These are phyloP conservation scores for Actinidia arguta DNA, from an alignment of 179 eudicot species.

Conservation along the genomic window DNA sequence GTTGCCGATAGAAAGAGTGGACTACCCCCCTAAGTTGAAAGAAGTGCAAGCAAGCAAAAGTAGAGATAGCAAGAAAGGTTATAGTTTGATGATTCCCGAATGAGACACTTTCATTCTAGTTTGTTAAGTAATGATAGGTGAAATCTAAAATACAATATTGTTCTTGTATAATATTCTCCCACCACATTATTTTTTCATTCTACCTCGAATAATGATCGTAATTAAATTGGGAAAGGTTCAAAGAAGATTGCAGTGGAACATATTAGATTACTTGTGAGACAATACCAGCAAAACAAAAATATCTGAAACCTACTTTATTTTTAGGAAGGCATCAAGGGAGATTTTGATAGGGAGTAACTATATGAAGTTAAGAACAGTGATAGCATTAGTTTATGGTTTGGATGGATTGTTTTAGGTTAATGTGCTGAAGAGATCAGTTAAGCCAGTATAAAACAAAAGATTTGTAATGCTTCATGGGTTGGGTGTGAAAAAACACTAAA, in stretches of 20 bases:
- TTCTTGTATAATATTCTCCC: too few species aligned
- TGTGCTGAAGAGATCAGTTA: neutral
- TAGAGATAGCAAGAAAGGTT: neutral
- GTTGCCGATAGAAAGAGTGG: too few species aligned
- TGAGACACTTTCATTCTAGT: neutral
- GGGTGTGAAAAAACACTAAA: neutral
- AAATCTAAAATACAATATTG: too few species aligned
- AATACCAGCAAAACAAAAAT: neutral
- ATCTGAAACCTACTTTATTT: neutral
- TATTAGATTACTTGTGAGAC: neutral
- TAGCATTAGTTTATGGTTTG: neutral
- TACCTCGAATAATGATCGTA: neutral
- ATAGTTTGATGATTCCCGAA: too few species aligned
- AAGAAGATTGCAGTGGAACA: neutral
- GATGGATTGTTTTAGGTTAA: neutral
- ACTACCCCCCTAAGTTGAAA: neutral
- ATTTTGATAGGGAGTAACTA: neutral
- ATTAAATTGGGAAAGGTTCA: neutral
- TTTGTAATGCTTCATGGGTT: neutral
- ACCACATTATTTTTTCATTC: neutral
- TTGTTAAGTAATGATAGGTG: too few species aligned
- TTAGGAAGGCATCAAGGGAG: neutral
- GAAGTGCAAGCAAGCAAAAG: neutral
- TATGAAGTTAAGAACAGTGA: neutral
- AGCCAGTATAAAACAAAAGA: constrained; percentile 6